Conservation (phyloP, 2,329 filamentous ascomycete species). For the Verticillium zaregamsianum region DNA sequence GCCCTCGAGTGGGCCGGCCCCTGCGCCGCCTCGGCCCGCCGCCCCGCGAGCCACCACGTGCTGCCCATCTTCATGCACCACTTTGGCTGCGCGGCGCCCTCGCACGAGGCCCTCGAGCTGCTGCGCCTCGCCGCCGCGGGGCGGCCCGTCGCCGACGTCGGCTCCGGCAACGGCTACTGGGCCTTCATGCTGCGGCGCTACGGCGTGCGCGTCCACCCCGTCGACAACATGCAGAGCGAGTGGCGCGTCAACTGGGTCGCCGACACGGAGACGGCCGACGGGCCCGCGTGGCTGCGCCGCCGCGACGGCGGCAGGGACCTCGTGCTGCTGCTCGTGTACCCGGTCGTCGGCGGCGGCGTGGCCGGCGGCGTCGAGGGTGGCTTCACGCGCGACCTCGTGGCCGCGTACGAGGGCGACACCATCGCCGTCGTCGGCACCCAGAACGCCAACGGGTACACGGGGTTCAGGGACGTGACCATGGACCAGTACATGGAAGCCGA, state of each 20-base stretch:
- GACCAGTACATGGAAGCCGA: slow-evolving; percentile 62
- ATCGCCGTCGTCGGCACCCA: slow-evolving; percentile 72
- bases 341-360: slow-evolving; percentile 60
- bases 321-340: slow-evolving; percentile 68
- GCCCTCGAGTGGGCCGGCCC: slow-evolving; percentile 64
- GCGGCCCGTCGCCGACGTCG: slow-evolving; percentile 59
- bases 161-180: slow-evolving; percentile 74
- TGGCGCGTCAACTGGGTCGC: slow-evolving; percentile 67
- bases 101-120: slow-evolving; percentile 60
- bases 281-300: slow-evolving; percentile 50
- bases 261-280: slow-evolving; percentile 62
- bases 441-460: slow-evolving; percentile 71
- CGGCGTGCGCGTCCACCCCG: slow-evolving; percentile 49
- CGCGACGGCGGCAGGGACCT: slow-evolving; percentile 46
- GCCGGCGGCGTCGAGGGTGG: slow-evolving; percentile 60
- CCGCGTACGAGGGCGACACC: slow-evolving; percentile 57
- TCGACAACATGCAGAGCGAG: slow-evolving; percentile 64
- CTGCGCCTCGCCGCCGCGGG: slow-evolving; percentile 52
- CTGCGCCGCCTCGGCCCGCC: slow-evolving; percentile 43
- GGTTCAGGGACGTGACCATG: slow-evolving; percentile 58
- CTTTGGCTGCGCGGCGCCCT: slow-evolving; percentile 69
- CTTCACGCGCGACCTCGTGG: slow-evolving; percentile 61
- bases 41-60: slow-evolving; percentile 60
- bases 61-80: slow-evolving; percentile 74
- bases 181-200: slow-evolving; percentile 63